These are phyloP conservation scores for Cyathus striatus DNA, from an alignment of 768 basidiomycete species.

Conservation along the genomic window DNA sequence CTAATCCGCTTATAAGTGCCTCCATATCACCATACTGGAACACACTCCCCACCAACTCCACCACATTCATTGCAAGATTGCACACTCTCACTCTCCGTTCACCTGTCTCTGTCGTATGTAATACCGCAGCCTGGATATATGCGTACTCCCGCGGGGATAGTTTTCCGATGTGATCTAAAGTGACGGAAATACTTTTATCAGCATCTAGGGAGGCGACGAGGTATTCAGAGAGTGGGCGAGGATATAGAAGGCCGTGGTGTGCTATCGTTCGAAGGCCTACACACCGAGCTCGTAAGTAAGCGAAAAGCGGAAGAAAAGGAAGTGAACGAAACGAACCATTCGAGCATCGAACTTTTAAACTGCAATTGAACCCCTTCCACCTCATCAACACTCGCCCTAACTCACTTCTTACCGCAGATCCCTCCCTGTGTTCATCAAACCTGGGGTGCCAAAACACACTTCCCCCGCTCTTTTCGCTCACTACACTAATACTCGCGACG, in stretches of 20 bases:
- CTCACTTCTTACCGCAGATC: constrained; percentile 64
- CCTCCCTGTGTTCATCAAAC: constrained; percentile 72
- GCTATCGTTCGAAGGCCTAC: constrained; percentile 59
- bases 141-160: constrained; percentile 71
- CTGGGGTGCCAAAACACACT: constrained; percentile 90
- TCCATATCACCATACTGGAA: constrained; percentile 93
- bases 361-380: constrained; percentile 75
- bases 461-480: constrained; percentile 78
- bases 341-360: constrained; percentile 79
- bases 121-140: constrained; percentile 78
- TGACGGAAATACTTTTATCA: constrained; percentile 71
- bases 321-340: constrained; percentile 45
- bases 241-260: constrained; percentile 72
- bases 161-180: constrained; percentile 65
- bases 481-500: constrained; percentile 78
- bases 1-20: constrained; percentile 64
- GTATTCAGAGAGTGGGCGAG: constrained; percentile 64
- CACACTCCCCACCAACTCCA: constrained; percentile 82
- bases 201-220: constrained; percentile 78
- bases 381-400: constrained; percentile 62
- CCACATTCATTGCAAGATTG: constrained; percentile 82
- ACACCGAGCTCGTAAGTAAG: neutral
- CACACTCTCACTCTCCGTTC: constrained; percentile 78
- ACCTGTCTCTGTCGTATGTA: constrained; percentile 79
- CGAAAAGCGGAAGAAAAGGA: neutral